These are phyloP conservation scores for Neurospora sp. DNA, from an alignment of 495 filamentous ascomycete species.

Conservation along the genomic window DNA sequence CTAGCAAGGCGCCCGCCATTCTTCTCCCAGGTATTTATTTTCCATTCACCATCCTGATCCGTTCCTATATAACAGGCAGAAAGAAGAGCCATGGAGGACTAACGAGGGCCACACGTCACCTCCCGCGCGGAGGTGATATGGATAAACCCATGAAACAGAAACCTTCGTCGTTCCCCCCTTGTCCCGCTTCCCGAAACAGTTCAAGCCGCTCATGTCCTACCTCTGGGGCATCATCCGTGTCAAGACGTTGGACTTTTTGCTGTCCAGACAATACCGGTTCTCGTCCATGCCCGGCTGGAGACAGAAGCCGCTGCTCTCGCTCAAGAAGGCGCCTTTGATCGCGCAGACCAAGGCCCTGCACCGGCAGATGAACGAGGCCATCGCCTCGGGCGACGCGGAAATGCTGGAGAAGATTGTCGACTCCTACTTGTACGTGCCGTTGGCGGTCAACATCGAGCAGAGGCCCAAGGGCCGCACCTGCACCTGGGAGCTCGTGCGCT, in stretches of 20 bases:
- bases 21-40: constrained; percentile 1
- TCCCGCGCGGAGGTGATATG: not conserved
- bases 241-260: constrained; percentile 4
- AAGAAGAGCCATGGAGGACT: not conserved
- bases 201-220: constrained; percentile 4
- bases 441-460: constrained; percentile 44
- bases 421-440: constrained; percentile 45
- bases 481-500: constrained; percentile 58
- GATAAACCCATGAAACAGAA: constrained; percentile 4
- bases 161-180: constrained; percentile 19
- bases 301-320: constrained; percentile 23
- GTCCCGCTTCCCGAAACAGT: constrained; percentile 8
- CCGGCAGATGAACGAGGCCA: constrained; percentile 56
- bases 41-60: not conserved
- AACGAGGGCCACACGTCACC: not conserved
- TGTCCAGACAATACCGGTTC: constrained; percentile 6
- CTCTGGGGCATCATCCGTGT: constrained; percentile 9
- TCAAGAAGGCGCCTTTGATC: constrained; percentile 31
- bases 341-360: constrained; percentile 52
- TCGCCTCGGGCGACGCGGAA: constrained; percentile 54
- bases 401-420: constrained; percentile 50
- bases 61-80: not conserved
- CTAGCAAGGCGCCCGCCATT: not conserved
- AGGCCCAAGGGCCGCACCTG: constrained; percentile 41
- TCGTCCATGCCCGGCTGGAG: constrained; percentile 21